These are phyloP conservation scores for Hsuehochloa calcarea DNA, from an alignment of 176 grass and related monocot genomes.

Conservation along the genomic window DNA sequence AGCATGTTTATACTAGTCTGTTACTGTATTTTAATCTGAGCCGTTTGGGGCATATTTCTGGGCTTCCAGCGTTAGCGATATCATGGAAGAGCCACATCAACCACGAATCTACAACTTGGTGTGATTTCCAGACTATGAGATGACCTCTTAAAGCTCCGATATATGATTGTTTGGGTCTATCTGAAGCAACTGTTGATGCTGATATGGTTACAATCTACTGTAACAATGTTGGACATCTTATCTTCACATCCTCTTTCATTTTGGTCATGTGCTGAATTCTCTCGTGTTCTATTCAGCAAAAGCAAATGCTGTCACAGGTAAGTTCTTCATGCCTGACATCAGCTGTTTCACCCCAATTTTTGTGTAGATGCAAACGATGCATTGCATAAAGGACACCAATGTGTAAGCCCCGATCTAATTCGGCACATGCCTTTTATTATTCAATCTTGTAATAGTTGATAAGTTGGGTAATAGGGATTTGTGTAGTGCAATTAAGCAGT, in stretches of 20 bases:
- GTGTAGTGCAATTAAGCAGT: background rate
- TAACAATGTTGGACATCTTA: background rate
- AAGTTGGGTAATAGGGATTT: background rate
- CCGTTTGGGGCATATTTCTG: background rate
- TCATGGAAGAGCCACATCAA: background rate
- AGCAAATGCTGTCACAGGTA: background rate
- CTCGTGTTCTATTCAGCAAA: background rate
- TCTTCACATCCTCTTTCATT: background rate
- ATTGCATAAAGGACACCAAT: background rate
- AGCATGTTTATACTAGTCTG: background rate
- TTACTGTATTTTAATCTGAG: background rate
- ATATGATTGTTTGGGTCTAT: background rate
- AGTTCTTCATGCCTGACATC: background rate
- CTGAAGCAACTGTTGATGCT: background rate
- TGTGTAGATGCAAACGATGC: background rate
- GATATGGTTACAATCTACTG: background rate
- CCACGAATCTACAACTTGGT: background rate
- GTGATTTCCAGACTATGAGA: background rate
- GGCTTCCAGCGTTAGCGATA: background rate
- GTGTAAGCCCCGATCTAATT: background rate
- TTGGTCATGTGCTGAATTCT: background rate
- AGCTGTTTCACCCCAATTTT: background rate
- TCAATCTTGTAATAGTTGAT: background rate
- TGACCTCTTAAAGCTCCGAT: background rate
- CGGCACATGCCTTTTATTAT: background rate